Evolutionary conservation across 2,329 filamentous ascomycete genomes (phyloP), one percentile per base, ranked within the genome.

Genomic region (Esteya vermicola): DNA sequence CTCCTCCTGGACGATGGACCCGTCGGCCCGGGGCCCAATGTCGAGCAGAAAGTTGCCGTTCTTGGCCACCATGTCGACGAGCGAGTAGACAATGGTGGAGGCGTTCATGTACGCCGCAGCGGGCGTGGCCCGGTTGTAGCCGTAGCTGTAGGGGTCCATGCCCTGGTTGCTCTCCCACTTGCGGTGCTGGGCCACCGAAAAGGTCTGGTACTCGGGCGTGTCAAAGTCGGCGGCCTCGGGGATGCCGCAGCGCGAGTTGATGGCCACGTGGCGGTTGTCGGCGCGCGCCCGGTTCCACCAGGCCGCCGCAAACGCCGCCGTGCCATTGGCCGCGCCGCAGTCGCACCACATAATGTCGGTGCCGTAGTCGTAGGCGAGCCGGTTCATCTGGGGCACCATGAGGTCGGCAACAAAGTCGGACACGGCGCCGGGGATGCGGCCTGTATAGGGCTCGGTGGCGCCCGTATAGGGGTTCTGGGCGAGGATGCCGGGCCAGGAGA

Each of bases 91-190:
- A 20, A 76, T 57, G 0, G 54, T 59, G 8, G 51, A 57, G 0
- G 70, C 65, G 32, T 65, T 72, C 62, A 76, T 68, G 50, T 75
- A 75, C 9, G 56, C 58, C 1, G 48, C 50, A 2, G 54, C 48
- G 0, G 64, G 58, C 0, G 71, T 78, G 1, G 69, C 70, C 7
- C 64, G 58, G 50, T 78, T 76, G 54, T 69, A 77, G 4, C 72
- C 72, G 47, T 76, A 77, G 45, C 59, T 64, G 48, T 62, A 75
- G 0, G 72, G 72, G 47, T 77, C 72, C 67, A 78, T 71, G 28
- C 72, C 72, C 32, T 62, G 61, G 52, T 67, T 77, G 31, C 57
- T 66, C 54, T 77, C 73, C 72, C 72, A 78, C 52, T 77, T 76
- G 22, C 68, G 59, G 25, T 57, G 51, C 51, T 72, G 68, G 9